Evolutionary conservation across 2,329 filamentous ascomycete species (phyloP).

Genomic region (Botryotinia convoluta): DNA sequence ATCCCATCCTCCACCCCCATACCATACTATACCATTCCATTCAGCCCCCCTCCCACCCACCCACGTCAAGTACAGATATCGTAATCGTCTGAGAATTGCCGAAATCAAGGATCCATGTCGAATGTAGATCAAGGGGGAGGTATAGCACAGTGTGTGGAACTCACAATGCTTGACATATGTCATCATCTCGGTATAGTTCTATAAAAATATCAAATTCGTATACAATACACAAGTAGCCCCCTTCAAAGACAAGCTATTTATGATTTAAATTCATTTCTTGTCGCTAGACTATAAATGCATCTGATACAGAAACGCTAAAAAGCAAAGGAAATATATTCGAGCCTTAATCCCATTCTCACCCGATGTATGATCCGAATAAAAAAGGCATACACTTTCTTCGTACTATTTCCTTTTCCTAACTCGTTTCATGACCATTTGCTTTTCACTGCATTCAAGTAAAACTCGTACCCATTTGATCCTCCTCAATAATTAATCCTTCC

Average conservation of each 20-base stretch:
- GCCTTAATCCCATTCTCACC: not conserved
- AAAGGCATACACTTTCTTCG: not conserved
- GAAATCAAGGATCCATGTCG: not conserved
- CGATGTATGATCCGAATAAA: not conserved
- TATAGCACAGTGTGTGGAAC: not conserved
- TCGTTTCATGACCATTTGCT: not conserved
- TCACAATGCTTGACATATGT: not conserved
- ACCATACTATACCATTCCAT: too few relatives aligned
- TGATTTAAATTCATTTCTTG: not conserved
- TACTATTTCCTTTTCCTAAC: not conserved
- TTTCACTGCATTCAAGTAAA: not conserved
- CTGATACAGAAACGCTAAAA: constrained; percentile 17
- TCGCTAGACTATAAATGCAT: constrained; percentile 32
- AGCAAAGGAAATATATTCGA: constrained; percentile 36
- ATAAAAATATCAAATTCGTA: not conserved
- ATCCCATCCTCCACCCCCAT: too few relatives aligned
- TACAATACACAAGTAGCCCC: not conserved
- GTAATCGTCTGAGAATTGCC: not conserved
- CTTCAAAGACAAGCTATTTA: not conserved
- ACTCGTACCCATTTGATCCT: not conserved
- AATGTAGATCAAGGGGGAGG: not conserved
- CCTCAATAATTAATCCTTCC: constrained; percentile 1
- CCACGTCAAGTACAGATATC: not conserved
- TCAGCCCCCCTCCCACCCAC: too few relatives aligned
- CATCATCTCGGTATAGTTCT: not conserved